Base-by-base conservation (phyloP, 2,329 filamentous ascomycete species). In the Fusarium zealandicum region DNA sequence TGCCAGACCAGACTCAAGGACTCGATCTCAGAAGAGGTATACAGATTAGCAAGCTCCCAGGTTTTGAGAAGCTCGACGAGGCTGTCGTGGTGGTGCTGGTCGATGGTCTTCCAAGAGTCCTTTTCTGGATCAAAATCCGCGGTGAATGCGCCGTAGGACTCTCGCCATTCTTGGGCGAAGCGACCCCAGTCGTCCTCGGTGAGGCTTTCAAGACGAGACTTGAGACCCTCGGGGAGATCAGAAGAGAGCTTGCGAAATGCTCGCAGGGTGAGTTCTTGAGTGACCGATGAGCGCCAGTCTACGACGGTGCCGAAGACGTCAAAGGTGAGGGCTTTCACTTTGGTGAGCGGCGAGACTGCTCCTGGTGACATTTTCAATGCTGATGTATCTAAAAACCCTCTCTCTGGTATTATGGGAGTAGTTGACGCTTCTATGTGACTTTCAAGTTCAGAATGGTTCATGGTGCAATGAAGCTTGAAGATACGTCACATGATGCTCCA, bases 241-340 rank as follows among this genome's bases (percentile, higher is more conserved):
- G 86, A 76, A 2, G 77, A 75, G 12, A 69, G 68, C 63, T 83
- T 82, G 51, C 76, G 72, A 22, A 73, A 69, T 12, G 84, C 81
- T 32, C 79, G 78, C 10, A 77, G 68, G 18, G 74, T 70, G 40
- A 95, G 80, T 47, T 84, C 82, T 8, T 79, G 75, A 12, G 80
- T 83, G 16, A 95, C 84, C 2, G 85, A 84, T 32, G 78, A 78
- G 51, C 90, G 87, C 90, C 90, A 93, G 76, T 93, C 82, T 38
- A 95, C 90, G 59, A 88, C 85, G 1, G 91, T 95, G 62, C 90
- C 90, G 72, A 93, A 92, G 65, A 92, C 83, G 74, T 92, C 89
- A 68, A 91, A 92, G 47, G 87, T 80, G 28, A 92, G 76, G 7
- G 83, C 88, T 61, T 85, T 84, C 59, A 83, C 65, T 22, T 67